phyloP scores from a whole-genome alignment of 371 early-diverging fungal genomes.

The Apophysomyces elegans region DNA sequence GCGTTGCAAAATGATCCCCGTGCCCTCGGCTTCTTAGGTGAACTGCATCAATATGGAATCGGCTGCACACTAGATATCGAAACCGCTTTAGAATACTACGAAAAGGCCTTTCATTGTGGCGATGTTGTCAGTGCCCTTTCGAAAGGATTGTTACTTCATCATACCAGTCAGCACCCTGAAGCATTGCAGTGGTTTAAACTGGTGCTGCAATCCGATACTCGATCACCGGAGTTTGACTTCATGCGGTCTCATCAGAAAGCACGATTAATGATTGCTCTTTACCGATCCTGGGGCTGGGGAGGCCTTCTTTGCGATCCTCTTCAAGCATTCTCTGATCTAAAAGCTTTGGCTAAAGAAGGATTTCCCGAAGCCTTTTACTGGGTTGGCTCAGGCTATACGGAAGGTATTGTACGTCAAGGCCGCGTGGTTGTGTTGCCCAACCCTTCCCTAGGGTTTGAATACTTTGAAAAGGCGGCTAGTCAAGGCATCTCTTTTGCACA shows the following conservation, averaged over 20 bases:
- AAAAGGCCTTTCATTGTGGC: conserved; percentile 4
- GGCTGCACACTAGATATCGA: conserved; percentile 17
- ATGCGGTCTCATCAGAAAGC: conserved; percentile 14
- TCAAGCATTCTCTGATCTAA: conserved; percentile 13
- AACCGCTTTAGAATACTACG: conserved; percentile 15
- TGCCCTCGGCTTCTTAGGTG: conserved; percentile 25
- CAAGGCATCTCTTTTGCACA: conserved; percentile 34
- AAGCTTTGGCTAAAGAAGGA: conserved; percentile 5
- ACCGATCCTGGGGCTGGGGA: conserved; percentile 38
- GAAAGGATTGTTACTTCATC: conserved; percentile 8
- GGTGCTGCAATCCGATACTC: background rate
- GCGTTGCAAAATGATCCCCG: conserved; percentile 27
- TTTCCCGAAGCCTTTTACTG: conserved; percentile 37
- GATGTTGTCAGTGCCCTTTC: conserved; percentile 9
- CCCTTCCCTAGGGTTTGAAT: conserved; percentile 25
- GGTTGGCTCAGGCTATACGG: conserved; percentile 42
- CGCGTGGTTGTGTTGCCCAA: conserved; percentile 1
- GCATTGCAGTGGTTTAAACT: conserved; percentile 17
- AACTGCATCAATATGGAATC: conserved; percentile 25
- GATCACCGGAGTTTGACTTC: conserved; percentile 16
- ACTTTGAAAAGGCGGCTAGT: conserved; percentile 34
- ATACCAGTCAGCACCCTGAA: background rate
- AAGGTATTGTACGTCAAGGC: conserved; percentile 19
- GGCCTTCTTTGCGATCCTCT: conserved; percentile 5
- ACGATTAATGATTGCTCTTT: conserved; percentile 22